Percentiles rank a stretch among this genome's conserved stretches.
Evolutionary conservation across 805 yeast species (phyloP).

Genomic region (Kuraishia ogatae): DNA sequence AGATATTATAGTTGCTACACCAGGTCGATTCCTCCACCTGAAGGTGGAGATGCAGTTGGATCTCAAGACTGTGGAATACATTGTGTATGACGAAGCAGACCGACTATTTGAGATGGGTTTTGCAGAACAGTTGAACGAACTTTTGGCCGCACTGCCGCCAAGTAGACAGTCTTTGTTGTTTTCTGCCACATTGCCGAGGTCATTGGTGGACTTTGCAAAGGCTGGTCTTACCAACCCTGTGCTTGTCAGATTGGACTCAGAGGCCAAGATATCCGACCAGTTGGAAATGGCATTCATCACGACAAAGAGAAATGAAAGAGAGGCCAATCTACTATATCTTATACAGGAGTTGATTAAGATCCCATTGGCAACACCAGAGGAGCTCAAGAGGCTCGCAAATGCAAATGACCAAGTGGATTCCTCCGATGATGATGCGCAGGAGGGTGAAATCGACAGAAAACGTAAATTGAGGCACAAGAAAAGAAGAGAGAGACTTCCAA

Average conservation of each 20-base stretch:
- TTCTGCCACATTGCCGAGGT: slow-evolving; percentile 90
- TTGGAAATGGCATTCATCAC: slow-evolving; percentile 85
- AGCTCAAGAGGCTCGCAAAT: slow-evolving; percentile 42
- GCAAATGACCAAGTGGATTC: slow-evolving; percentile 41
- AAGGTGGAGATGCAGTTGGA: slow-evolving; percentile 93
- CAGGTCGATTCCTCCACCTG: slow-evolving; percentile 93
- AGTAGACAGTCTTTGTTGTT: slow-evolving; percentile 82
- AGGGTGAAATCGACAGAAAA: slow-evolving; percentile 25
- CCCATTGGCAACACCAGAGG: slow-evolving; percentile 71
- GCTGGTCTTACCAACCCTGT: slow-evolving; percentile 94
- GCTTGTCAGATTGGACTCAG: slow-evolving; percentile 88
- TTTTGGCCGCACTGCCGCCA: slow-evolving; percentile 75
- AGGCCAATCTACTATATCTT: slow-evolving; percentile 71
- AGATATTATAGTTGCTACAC: slow-evolving; percentile 92
- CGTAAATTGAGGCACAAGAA: slow-evolving; percentile 29
- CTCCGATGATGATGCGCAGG: slow-evolving; percentile 44
- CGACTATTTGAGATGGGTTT: slow-evolving; percentile 95
- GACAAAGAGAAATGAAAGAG: slow-evolving; percentile 78
- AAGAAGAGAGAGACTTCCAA: slow-evolving; percentile 54
- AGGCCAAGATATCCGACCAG: slow-evolving; percentile 80
- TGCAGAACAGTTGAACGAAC: slow-evolving; percentile 85
- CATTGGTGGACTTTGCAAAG: slow-evolving; percentile 92
- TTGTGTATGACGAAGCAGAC: slow-evolving; percentile 97
- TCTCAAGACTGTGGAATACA: slow-evolving; percentile 74
- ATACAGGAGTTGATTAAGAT: slow-evolving; percentile 78